A percentile compares a stretch with the other conserved stretches of the same genome.
Conservation (phyloP, 139 green algal genomes). For the Edaphochlamys debaryana region DNA sequence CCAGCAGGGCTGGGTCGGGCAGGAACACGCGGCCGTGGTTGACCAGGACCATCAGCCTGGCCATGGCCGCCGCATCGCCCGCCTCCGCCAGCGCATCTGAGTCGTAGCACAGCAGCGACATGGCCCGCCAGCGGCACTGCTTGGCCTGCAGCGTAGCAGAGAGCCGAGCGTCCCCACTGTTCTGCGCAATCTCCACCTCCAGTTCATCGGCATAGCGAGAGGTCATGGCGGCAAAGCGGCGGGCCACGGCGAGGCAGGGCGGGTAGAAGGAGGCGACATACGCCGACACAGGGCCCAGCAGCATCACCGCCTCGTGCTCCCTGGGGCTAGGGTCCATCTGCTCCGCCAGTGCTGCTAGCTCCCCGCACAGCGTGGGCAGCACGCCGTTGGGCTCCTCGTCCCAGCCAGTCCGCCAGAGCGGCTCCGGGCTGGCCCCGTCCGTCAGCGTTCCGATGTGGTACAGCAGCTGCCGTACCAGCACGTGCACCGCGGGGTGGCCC, state of each 20-base stretch:
- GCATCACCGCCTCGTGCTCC: slow-evolving; percentile 51
- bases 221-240: slow-evolving; percentile 59
- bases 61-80: slow-evolving; percentile 34
- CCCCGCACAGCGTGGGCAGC: slow-evolving; percentile 33
- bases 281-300: slow-evolving; percentile 57
- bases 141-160: slow-evolving; percentile 4
- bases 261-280: slow-evolving; percentile 48
- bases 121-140: slow-evolving; percentile 26
- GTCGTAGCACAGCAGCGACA: slow-evolving; percentile 35
- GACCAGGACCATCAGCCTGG: slow-evolving; percentile 46
- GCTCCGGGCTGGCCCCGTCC: not conserved
- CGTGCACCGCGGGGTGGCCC: slow-evolving; percentile 43
- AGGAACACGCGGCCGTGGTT: slow-evolving; percentile 53
- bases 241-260: slow-evolving; percentile 18
- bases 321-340: slow-evolving; percentile 48
- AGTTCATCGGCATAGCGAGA: slow-evolving; percentile 38
- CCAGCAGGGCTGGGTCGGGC: not conserved
- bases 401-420: not conserved
- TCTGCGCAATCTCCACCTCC: not conserved
- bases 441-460: slow-evolving; percentile 39
- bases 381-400: slow-evolving; percentile 12
- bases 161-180: not conserved
- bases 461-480: slow-evolving; percentile 53
- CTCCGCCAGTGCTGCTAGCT: slow-evolving; percentile 37
- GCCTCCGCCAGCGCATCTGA: not conserved